Conservation (phyloP, 129 eudicot genomes). For the Daucus carota region DH1_v3.0 NC_030382.2:46424001-46424500, state of each 20-base stretch:
- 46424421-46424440: conserved; percentile 37
- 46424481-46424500: background rate
- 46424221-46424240: conserved; percentile 5
- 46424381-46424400: background rate
- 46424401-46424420: conserved; percentile 30
- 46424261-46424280: conserved; percentile 24
- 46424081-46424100: background rate
- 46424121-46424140: background rate
- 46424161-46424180: conserved; percentile 24
- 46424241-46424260: conserved; percentile 5
- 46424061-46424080: background rate
- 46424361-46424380: background rate
- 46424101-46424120: background rate
- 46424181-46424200: conserved; percentile 23
- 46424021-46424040: background rate
- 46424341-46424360: background rate
- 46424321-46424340: conserved; percentile 3
- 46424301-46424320: background rate
- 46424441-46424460: conserved; percentile 33
- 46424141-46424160: conserved; percentile 9
- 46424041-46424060: background rate
- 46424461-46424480: conserved; percentile 14
- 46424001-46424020: background rate
- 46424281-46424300: background rate
- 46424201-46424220: conserved; percentile 1